These are phyloP conservation scores for Cryphonectria radicalis DNA, from an alignment of 2,329 filamentous ascomycete genomes.

Conservation along the genomic window DNA sequence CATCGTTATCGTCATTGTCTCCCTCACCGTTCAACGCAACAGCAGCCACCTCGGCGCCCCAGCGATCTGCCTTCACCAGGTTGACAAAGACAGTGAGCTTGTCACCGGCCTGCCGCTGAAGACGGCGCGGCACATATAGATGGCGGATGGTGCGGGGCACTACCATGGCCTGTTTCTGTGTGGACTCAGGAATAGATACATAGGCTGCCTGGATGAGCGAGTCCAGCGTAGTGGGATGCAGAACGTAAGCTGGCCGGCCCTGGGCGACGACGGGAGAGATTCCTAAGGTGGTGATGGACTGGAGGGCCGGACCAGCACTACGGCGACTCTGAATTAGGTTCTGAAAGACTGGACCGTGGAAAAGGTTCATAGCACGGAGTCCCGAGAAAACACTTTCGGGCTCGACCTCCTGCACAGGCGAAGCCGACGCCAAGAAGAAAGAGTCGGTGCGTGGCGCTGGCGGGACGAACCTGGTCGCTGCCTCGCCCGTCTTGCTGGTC, in stretches of 20 bases:
- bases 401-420: background rate
- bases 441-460: background rate
- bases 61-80: background rate
- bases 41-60: background rate
- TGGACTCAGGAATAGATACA: slow-evolving; percentile 16
- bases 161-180: background rate
- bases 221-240: slow-evolving; percentile 37
- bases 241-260: slow-evolving; percentile 17
- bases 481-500: slow-evolving; percentile 15
- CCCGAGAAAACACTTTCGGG: slow-evolving; percentile 30
- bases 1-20: background rate
- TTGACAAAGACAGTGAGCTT: slow-evolving; percentile 1
- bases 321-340: slow-evolving; percentile 21
- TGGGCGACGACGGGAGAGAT: background rate
- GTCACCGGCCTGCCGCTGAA: background rate
- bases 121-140: background rate
- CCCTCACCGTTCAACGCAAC: background rate
- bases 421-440: background rate
- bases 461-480: background rate
- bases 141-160: slow-evolving; percentile 11
- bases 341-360: slow-evolving; percentile 33
- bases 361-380: slow-evolving; percentile 28
- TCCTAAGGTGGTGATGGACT: background rate
- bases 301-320: background rate
- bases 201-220: slow-evolving; percentile 30